Evolutionary conservation across 768 basidiomycete genomes (phyloP).

Genomic region (Zangia roseola): DNA sequence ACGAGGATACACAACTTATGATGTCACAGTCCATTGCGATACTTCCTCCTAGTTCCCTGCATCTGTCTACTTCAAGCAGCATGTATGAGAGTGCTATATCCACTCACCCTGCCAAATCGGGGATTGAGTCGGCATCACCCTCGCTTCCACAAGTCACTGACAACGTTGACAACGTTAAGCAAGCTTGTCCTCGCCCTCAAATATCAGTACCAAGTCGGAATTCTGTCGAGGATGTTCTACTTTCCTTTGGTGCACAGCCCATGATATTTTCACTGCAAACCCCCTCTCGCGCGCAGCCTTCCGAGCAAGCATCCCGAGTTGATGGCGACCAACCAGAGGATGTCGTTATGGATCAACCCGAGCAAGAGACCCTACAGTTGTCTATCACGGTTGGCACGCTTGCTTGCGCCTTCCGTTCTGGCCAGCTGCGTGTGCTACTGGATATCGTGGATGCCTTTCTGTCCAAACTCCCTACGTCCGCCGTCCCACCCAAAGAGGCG

Average conservation of each 20-base stretch:
- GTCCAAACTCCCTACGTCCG: slow-evolving; percentile 20
- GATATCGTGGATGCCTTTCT: slow-evolving; percentile 38
- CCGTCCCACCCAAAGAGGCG: slow-evolving; percentile 10
- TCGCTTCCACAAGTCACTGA: neutral
- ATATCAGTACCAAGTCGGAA: slow-evolving; percentile 10
- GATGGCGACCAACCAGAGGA: slow-evolving; percentile 11
- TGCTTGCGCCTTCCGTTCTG: slow-evolving; percentile 54
- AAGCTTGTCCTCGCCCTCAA: slow-evolving; percentile 3
- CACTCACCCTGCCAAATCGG: slow-evolving; percentile 3
- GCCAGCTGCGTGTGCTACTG: slow-evolving; percentile 53
- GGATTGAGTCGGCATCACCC: neutral
- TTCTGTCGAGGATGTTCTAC: slow-evolving; percentile 42
- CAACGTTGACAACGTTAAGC: neutral
- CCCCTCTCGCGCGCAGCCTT: slow-evolving; percentile 31
- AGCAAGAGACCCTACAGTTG: slow-evolving; percentile 38
- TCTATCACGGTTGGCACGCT: slow-evolving; percentile 48
- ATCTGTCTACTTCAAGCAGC: slow-evolving; percentile 56
- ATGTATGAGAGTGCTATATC: slow-evolving; percentile 80
- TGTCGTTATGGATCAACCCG: neutral
- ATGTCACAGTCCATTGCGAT: slow-evolving; percentile 77
- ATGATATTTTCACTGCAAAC: slow-evolving; percentile 56
- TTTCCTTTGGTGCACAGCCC: slow-evolving; percentile 65
- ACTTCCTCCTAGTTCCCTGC: slow-evolving; percentile 50
- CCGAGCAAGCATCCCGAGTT: slow-evolving; percentile 2
- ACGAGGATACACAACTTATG: slow-evolving; percentile 59